Base-by-base conservation (phyloP, 257 asterid genomes). In the Solanum tarijense region DNA sequence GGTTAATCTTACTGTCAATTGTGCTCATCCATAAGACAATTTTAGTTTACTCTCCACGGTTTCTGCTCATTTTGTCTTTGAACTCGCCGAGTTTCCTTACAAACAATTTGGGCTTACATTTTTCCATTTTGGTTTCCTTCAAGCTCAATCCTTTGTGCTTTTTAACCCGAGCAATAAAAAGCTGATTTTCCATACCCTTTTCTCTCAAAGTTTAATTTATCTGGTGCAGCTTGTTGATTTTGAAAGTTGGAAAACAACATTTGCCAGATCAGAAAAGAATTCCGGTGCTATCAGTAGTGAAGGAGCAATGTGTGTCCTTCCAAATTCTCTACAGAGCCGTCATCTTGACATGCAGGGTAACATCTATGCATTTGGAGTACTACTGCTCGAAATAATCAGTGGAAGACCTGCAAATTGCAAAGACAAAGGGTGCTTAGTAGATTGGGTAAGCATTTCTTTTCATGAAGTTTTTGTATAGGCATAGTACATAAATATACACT, bases 331-430 rank as follows among this genome's bases (percentile, higher is more conserved):
- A 87, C 97, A 95, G 90, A 91, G 93, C n/a, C 91, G 98, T 9
- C 93, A 92, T 87, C 91, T 94, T 1, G 97, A 96, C 90, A 85
- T 94, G 76, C 95, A 97, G 89, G 97, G 98, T 10, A 97, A 97
- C 83, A 91, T 93, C 13, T 94, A 94, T 38, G 98, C 98, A 4
- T 97, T 97, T 65, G 99, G 99, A 74, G 91, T 95, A 87, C 94
- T 97, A 32, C 88, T 97, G 46, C 96, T 97, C 9, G 99, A 97
- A 92, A 92, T 97, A 14, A 87, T 97, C 87, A 96, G 98, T 13
- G 99, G 99, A n/a, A 91, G 98, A 86, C 98, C 97, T 88, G 94
- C 99, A 25, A 91, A 94, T 88, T 91, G 94, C 90, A 93, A 94
- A 90, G 96, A 95, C 85, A 92, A 94, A 87, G 99, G 99, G 23